Percentiles rank a stretch among this genome's conserved stretches.
These are phyloP conservation scores for Musa balbisiana DNA, from an alignment of 202 grass and related monocot genomes.

Conservation along the genomic window DNA sequence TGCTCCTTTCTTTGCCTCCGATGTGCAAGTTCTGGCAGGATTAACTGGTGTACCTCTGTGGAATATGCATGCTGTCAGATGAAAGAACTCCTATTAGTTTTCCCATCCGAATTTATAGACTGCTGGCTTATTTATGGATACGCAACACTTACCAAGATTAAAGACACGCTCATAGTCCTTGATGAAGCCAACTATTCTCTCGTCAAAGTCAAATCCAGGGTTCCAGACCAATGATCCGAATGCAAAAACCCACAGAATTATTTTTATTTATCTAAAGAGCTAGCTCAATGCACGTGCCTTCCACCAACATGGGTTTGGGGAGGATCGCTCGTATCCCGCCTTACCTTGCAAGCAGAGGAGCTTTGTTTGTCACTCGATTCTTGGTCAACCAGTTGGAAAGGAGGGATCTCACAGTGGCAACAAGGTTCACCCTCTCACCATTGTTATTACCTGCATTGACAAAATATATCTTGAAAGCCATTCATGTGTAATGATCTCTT, in stretches of 20 bases:
- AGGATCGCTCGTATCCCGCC: too few species aligned
- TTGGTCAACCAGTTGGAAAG: too few species aligned
- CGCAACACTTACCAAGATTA: constrained; percentile 50
- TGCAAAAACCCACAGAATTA: constrained; percentile 87
- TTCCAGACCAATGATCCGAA: constrained; percentile 91
- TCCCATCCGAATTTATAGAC: background rate
- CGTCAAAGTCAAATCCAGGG: constrained; percentile 76
- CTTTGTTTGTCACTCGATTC: too few species aligned
- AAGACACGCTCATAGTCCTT: constrained; percentile 75
- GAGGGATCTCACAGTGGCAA: too few species aligned
- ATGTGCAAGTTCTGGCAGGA: constrained; percentile 80
- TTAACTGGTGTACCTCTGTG: constrained; percentile 76
- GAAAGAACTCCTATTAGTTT: background rate
- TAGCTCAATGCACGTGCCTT: too few species aligned
- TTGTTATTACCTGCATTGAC: too few species aligned
- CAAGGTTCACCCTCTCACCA: too few species aligned
- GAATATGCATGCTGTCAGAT: constrained; percentile 73
- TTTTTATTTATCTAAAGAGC: constrained; percentile 7
- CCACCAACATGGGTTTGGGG: too few species aligned
- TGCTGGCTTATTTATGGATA: background rate
- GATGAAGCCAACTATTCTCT: constrained; percentile 69
- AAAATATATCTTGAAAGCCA: too few species aligned
- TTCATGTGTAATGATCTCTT: too few species aligned
- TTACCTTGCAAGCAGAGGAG: too few species aligned
- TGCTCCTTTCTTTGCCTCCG: constrained; percentile 56